Evolutionary conservation across 1,284 basidiomycete genomes (phyloP).

Genomic region (Leucoagaricus sp.): DNA sequence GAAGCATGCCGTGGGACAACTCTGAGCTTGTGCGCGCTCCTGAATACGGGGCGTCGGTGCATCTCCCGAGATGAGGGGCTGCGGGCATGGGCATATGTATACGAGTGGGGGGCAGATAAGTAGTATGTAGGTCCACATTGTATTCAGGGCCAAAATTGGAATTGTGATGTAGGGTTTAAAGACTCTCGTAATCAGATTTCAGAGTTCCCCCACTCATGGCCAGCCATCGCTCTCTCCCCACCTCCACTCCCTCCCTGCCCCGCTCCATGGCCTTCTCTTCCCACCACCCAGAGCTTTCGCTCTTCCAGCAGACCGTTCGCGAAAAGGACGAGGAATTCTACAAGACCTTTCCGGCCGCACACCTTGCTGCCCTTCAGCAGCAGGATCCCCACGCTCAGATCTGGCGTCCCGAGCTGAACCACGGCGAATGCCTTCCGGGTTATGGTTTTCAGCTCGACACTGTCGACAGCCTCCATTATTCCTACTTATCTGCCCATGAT

Average conservation of each 20-base stretch:
- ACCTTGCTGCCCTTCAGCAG: neutral
- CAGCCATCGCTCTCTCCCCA: neutral
- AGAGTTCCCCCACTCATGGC: neutral
- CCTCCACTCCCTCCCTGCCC: neutral
- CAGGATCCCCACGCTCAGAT: neutral
- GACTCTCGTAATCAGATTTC: neutral
- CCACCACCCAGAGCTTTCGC: constrained; percentile 13
- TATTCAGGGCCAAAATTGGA: neutral
- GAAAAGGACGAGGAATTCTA: constrained; percentile 44
- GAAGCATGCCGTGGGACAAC: neutral
- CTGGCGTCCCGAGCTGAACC: neutral
- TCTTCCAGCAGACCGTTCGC: constrained; percentile 30
- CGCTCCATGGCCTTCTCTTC: neutral
- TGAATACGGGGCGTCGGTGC: neutral
- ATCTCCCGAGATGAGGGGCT: neutral
- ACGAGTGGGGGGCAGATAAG: neutral
- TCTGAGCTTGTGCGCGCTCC: neutral
- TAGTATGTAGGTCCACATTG: neutral
- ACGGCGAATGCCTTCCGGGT: neutral
- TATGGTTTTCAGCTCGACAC: constrained; percentile 1
- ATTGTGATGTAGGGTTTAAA: neutral
- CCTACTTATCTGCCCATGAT: neutral
- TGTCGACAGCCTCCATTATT: neutral
- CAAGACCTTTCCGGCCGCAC: constrained; percentile 38
- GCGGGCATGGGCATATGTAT: neutral